Evolutionary conservation across 768 basidiomycete species (phyloP).

Genomic region (Boletellus ananas): DNA sequence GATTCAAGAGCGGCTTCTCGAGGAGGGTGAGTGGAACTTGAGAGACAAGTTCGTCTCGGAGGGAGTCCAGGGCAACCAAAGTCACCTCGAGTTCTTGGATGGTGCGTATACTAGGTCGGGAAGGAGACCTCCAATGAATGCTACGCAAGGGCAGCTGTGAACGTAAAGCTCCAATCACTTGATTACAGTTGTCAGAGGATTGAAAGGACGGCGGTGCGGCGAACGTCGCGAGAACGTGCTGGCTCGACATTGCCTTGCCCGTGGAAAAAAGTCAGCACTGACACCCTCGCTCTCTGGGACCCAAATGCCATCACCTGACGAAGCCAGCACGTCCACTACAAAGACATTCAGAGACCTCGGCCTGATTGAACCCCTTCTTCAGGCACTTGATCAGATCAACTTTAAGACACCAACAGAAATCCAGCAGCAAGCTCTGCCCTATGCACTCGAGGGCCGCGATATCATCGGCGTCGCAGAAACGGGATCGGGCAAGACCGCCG

Average conservation of each 20-base stretch:
- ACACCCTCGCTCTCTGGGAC: background rate
- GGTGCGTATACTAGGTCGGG: constrained; percentile 70
- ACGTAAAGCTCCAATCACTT: constrained; percentile 59
- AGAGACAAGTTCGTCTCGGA: constrained; percentile 71
- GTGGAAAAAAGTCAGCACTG: constrained; percentile 12
- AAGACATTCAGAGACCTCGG: constrained; percentile 79
- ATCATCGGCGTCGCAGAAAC: constrained; percentile 99
- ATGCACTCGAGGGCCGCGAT: constrained; percentile 87
- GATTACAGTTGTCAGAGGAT: constrained; percentile 69
- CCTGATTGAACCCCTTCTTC: constrained; percentile 83
- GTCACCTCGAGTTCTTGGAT: constrained; percentile 86
- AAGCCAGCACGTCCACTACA: constrained; percentile 47
- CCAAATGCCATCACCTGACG: constrained; percentile 61
- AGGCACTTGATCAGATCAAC: constrained; percentile 75
- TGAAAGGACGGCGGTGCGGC: constrained; percentile 60
- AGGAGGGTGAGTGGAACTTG: constrained; percentile 75
- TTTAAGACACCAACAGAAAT: constrained; percentile 90
- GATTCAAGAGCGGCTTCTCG: constrained; percentile 82
- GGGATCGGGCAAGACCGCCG: constrained; percentile 96
- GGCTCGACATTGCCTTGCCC: constrained; percentile 33
- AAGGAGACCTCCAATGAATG: constrained; percentile 86
- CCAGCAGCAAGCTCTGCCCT: constrained; percentile 79
- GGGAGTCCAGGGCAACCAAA: constrained; percentile 61
- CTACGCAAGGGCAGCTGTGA: constrained; percentile 81
- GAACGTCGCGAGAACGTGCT: constrained; percentile 66